A percentile compares a stretch with the other conserved stretches of the same genome.
Evolutionary conservation across 192 early-diverging fungal genomes (phyloP).

Genomic region (Cetraspora pellucida): DNA sequence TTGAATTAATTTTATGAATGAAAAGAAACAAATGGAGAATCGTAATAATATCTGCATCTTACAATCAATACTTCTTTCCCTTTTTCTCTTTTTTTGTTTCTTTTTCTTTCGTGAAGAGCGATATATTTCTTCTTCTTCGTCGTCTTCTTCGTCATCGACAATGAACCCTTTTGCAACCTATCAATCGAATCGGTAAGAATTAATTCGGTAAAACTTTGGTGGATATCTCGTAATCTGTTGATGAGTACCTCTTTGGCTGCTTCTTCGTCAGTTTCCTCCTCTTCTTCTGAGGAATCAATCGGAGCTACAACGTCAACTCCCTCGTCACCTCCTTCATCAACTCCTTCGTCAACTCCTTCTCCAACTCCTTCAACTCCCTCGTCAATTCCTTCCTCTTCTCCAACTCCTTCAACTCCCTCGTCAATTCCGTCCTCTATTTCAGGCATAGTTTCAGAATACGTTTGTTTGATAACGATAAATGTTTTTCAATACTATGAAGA

Average conservation of each 20-base stretch:
- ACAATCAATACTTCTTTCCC: constrained; percentile 54
- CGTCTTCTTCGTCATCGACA: constrained; percentile 72
- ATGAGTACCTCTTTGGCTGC: constrained; percentile 56
- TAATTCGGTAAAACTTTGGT: constrained; percentile 33
- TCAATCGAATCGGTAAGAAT: background rate
- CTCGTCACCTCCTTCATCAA: constrained; percentile 56
- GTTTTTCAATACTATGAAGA: too few relatives aligned
- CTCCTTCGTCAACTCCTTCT: background rate
- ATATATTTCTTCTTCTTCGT: constrained; percentile 55
- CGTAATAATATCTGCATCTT: constrained; percentile 5
- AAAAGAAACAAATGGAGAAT: background rate
- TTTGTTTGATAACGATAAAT: too few relatives aligned
- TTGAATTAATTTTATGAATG: background rate
- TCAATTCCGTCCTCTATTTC: too few relatives aligned
- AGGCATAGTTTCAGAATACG: too few relatives aligned
- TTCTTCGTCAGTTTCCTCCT: constrained; percentile 57
- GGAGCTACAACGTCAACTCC: constrained; percentile 70
- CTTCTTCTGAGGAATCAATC: constrained; percentile 60
- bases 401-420: too few relatives aligned
- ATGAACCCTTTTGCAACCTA: constrained; percentile 70
- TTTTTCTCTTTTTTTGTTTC: constrained; percentile 55
- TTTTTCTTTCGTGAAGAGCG: constrained; percentile 39
- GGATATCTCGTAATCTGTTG: constrained; percentile 12
- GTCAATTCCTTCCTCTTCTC: too few relatives aligned
- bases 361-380: background rate